Evolutionary conservation across 1,284 basidiomycete species (phyloP).

Genomic region (Puccinia hordei): DNA sequence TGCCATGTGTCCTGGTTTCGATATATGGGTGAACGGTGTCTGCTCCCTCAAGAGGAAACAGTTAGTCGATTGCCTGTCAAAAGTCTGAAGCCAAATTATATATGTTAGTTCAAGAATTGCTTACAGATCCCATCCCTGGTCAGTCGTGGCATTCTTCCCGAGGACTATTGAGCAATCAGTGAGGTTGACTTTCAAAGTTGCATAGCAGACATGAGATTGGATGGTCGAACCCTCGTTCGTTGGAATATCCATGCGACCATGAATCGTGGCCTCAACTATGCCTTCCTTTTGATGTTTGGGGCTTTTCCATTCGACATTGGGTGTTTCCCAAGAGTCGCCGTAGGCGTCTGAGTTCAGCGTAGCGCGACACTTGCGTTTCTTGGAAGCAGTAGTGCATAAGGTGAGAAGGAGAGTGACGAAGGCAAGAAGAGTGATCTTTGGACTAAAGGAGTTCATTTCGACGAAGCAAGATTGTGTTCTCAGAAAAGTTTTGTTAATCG

Average conservation of each 20-base stretch:
- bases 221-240: slow-evolving; percentile 22
- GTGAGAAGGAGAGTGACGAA: slow-evolving; percentile 3
- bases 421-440: neutral
- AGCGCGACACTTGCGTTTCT: slow-evolving; percentile 34
- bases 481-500: neutral
- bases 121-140: slow-evolving; percentile 34
- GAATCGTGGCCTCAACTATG: slow-evolving; percentile 37
- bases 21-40: slow-evolving; percentile 31
- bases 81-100: neutral
- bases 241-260: slow-evolving; percentile 22
- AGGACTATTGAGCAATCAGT: slow-evolving; percentile 40
- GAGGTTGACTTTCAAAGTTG: slow-evolving; percentile 26
- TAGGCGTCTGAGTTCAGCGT: slow-evolving; percentile 46
- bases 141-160: neutral
- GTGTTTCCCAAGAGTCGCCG: slow-evolving; percentile 30
- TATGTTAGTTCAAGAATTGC: neutral
- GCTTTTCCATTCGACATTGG: slow-evolving; percentile 48
- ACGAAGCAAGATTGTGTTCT: neutral
- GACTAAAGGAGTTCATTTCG: neutral
- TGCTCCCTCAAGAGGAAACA: neutral
- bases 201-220: slow-evolving; percentile 36
- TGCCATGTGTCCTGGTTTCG: slow-evolving; percentile 17
- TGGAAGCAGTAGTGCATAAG: neutral
- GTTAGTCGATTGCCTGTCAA: neutral
- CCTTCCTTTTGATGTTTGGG: slow-evolving; percentile 34